phyloP scores from a whole-genome alignment of 148 eudicot genomes.

The Vaccinium corymbosum region DNA sequence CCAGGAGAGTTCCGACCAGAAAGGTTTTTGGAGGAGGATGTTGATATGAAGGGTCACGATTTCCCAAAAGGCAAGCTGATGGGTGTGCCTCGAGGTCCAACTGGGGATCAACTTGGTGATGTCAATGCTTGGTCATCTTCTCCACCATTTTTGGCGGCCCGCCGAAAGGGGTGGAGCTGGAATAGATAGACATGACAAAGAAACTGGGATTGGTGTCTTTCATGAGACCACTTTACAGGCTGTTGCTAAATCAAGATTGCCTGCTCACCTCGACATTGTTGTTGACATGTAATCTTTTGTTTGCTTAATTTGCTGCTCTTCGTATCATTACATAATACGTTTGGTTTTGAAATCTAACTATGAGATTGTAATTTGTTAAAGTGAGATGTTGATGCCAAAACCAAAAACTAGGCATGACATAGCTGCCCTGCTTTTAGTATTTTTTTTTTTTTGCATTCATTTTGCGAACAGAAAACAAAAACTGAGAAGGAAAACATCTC shows the following conservation, averaged over 20 bases:
- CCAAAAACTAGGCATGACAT: no score
- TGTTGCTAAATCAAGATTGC: constrained; percentile 58
- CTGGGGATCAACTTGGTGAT: constrained; percentile 76
- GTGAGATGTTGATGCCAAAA: no score
- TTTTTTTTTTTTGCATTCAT: no score
- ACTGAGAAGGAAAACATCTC: background rate
- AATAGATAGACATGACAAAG: constrained; percentile 68
- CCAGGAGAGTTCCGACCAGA: constrained; percentile 65
- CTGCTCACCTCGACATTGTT: constrained; percentile 39
- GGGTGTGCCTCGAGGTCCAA: constrained; percentile 77
- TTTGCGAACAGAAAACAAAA: no score
- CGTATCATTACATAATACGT: no score
- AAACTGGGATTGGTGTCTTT: constrained; percentile 69
- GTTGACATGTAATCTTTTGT: background rate
- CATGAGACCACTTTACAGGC: constrained; percentile 64
- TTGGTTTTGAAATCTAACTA: background rate
- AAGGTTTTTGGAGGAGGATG: constrained; percentile 64
- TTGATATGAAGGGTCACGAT: constrained; percentile 75
- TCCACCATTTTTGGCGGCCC: constrained; percentile 72
- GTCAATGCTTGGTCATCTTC: constrained; percentile 70
- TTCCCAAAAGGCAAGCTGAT: constrained; percentile 49
- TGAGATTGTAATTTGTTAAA: background rate
- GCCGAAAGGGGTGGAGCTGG: constrained; percentile 44
- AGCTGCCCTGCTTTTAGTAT: no score
- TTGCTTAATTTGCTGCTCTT: no score